phyloP scores from a whole-genome alignment of 2,329 filamentous ascomycete genomes.

The Hymenoscyphus scutula region DNA sequence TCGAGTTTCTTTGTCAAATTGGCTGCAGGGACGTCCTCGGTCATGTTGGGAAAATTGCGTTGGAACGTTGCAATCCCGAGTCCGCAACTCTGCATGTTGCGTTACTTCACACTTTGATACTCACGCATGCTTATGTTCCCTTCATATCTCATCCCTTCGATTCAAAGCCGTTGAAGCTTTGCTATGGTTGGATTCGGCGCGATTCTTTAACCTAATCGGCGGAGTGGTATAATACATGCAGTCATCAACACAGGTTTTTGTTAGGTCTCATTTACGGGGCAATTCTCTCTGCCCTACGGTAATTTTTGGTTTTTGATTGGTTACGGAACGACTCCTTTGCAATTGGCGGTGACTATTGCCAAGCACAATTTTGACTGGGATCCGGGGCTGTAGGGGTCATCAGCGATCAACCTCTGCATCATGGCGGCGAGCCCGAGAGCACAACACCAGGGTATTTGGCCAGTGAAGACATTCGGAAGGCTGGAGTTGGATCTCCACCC shows the following conservation, averaged over 20 bases:
- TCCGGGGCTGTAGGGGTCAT: background rate
- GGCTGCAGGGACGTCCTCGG: background rate
- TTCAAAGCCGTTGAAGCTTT: background rate
- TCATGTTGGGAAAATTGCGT: conserved; percentile 10
- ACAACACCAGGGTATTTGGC: background rate
- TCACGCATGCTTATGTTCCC: background rate
- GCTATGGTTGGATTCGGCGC: conserved; percentile 5
- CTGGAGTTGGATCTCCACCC: conserved; percentile 10
- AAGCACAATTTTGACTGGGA: background rate
- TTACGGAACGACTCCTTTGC: conserved; percentile 10
- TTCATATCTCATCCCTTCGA: background rate
- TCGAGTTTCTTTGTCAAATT: background rate
- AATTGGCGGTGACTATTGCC: conserved; percentile 22
- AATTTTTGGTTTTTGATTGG: conserved; percentile 6
- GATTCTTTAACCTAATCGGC: conserved; percentile 9
- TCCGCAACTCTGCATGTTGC: conserved; percentile 18
- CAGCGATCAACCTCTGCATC: conserved; percentile 14
- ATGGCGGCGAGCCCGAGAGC: conserved; percentile 18
- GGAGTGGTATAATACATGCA: conserved; percentile 17
- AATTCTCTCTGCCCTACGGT: conserved; percentile 18
- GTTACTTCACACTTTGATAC: conserved; percentile 3
- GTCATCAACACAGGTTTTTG: conserved; percentile 13
- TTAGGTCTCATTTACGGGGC: background rate
- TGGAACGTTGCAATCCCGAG: conserved; percentile 19
- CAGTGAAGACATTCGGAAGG: conserved; percentile 11